Conservation (phyloP, 495 filamentous ascomycete species). For the Massariosphaeria phaeospora region DNA sequence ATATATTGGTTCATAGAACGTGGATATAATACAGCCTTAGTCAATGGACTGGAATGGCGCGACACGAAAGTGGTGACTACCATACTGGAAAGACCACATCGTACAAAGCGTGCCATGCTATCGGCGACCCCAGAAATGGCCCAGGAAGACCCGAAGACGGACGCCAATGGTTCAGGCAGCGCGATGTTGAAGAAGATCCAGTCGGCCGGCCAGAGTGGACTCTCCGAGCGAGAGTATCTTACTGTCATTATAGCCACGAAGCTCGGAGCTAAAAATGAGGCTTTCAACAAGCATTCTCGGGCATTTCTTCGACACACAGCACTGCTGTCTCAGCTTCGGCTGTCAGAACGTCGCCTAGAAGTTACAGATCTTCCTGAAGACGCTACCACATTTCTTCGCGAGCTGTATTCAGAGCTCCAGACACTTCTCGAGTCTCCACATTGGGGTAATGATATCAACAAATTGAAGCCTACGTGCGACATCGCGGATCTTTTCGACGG, state of each 20-base stretch:
- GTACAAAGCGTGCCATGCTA: not conserved
- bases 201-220: not conserved
- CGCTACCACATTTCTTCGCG: slow-evolving; percentile 25
- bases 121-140: too few relatives aligned
- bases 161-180: not conserved
- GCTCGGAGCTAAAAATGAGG: not conserved
- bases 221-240: slow-evolving; percentile 26
- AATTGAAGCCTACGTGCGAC: slow-evolving; percentile 41
- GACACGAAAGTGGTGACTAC: slow-evolving; percentile 53
- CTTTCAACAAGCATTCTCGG: not conserved
- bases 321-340: slow-evolving; percentile 34
- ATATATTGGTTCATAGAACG: slow-evolving; percentile 47
- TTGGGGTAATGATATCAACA: slow-evolving; percentile 17
- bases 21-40: slow-evolving; percentile 54
- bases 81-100: slow-evolving; percentile 18
- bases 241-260: slow-evolving; percentile 3
- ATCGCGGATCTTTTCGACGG: slow-evolving; percentile 63
- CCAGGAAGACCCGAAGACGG: not conserved
- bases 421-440: slow-evolving; percentile 2
- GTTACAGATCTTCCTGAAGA: not conserved
- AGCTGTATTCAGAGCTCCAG: slow-evolving; percentile 2
- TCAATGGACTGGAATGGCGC: slow-evolving; percentile 55
- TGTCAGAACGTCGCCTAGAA: slow-evolving; percentile 31
- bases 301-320: slow-evolving; percentile 39
- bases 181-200: slow-evolving; percentile 4